Base-by-base conservation (phyloP, 352 stramenopile species). In the Pythium folliculosum region DNA sequence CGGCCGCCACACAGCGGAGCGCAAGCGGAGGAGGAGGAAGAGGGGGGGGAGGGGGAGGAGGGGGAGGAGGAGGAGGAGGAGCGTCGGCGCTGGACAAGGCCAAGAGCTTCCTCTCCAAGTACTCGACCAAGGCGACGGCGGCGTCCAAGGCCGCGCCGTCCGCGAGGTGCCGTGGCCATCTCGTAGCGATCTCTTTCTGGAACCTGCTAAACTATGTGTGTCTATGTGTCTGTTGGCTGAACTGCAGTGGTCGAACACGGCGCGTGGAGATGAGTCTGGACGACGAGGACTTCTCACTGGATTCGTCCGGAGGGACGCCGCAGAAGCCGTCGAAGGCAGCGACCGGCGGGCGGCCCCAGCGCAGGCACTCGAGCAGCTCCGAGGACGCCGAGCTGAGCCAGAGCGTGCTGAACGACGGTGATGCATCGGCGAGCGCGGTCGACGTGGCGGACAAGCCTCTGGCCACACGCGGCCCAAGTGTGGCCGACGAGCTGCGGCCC, bases 31-130 rank as follows among this genome's bases (percentile, higher is more conserved):
- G 49, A 37, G 25, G 23, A 55, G 25, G 25, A 52, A n/a, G n/a
- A n/a, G n/a, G n/a, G n/a, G n/a, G n/a, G n/a, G 47, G 47, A 55
- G 49, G 49, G 38, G 49, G 49, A 40, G 35, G 9, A 47, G 12
- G 40, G n/a, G 40, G 9, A 22, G 22, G 19, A 60, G 10, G 32
- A 60, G 35, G 14, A 1, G 47, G 32, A 30, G 51, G 32, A 22
- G 47, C 22, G 44, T 87, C 60, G 62, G 83, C 78, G 22, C 63
- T 92, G 21, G 83, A 92, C 67, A 90, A 86, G 57, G 81, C 81
- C 25, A 90, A 89, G 72, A 88, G 61, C 32, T 89, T 90, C 59
- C 65, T 92, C 40, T 89, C 83, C 22, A 92, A 87, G 66, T 92
- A 92, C 69, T 87, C 82, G 40, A 71, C 59, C 57, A 83, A 76